These are phyloP conservation scores for Coemansia sp. DNA, from an alignment of 192 early-diverging fungal genomes.

Conservation along the genomic window DNA sequence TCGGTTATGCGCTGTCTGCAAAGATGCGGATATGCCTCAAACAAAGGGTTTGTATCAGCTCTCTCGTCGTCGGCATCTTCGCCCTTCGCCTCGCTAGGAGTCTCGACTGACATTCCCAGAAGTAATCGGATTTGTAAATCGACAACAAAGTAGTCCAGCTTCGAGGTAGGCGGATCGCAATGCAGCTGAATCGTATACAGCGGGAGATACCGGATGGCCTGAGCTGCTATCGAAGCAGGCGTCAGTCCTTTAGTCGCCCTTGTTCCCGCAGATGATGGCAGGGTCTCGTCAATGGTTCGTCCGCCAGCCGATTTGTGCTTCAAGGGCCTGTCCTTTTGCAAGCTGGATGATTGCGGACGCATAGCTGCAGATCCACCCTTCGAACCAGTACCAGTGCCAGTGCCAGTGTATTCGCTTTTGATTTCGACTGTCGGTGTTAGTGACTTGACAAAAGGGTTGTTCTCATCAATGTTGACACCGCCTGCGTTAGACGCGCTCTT, in stretches of 20 bases:
- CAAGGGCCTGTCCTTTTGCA: conserved; percentile 6
- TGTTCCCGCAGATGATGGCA: not conserved
- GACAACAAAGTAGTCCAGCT: conserved; percentile 63
- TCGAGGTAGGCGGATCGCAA: conserved; percentile 35
- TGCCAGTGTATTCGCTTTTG: conserved; percentile 17
- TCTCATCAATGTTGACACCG: not conserved
- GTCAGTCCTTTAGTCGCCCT: conserved; percentile 12
- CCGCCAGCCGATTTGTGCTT: conserved; percentile 20
- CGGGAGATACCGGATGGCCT: conserved; percentile 62
- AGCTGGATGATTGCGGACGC: not conserved
- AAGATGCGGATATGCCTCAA: conserved; percentile 62
- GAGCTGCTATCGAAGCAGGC: conserved; percentile 39
- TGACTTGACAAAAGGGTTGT: not conserved
- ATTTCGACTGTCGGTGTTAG: conserved; percentile 22
- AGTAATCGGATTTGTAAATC: conserved; percentile 68
- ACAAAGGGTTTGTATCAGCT: conserved; percentile 48
- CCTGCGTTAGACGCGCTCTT: conserved; percentile 10
- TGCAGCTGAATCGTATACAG: conserved; percentile 70
- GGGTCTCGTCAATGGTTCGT: conserved; percentile 31
- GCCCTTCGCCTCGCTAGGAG: conserved; percentile 10
- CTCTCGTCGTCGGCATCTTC: not conserved
- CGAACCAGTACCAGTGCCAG: not conserved
- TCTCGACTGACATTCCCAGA: conserved; percentile 54
- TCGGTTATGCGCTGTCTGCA: conserved; percentile 54
- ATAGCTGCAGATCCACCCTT: not conserved